These are phyloP conservation scores for Lactifluus pinguis DNA, from an alignment of 768 basidiomycete species.

Conservation along the genomic window DNA sequence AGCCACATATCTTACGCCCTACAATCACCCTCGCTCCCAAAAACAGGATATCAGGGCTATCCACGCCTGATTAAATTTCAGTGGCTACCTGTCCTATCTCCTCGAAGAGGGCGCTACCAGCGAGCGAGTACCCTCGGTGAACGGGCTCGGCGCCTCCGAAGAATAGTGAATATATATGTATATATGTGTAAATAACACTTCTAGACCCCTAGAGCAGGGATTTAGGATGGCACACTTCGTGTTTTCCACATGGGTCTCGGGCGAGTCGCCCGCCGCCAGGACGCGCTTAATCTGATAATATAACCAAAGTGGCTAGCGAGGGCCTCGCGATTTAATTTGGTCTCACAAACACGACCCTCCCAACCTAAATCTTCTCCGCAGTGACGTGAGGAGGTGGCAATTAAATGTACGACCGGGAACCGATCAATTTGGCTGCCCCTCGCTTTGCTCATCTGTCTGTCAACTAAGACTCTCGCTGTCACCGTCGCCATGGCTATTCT, in stretches of 20 bases:
- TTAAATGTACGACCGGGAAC: constrained; percentile 1
- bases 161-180: neutral
- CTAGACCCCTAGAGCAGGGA: neutral
- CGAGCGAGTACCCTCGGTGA: neutral
- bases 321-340: neutral
- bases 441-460: constrained; percentile 3
- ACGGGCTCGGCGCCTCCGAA: neutral
- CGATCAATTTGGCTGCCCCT: neutral
- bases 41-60: neutral
- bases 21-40: neutral
- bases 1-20: neutral
- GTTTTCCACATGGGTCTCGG: neutral
- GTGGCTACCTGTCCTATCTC: constrained; percentile 3
- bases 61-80: neutral
- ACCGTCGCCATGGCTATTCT: neutral
- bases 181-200: neutral
- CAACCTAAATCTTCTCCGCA: neutral
- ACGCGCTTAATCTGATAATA: neutral
- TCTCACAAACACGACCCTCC: neutral
- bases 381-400: constrained; percentile 7
- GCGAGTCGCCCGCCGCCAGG: neutral
- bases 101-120: neutral
- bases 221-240: neutral
- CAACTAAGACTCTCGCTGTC: constrained; percentile 3
- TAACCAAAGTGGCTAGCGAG: constrained; percentile 5